These are phyloP conservation scores for Monosporascus ibericus DNA, from an alignment of 2,329 filamentous ascomycete species.

Conservation along the genomic window DNA sequence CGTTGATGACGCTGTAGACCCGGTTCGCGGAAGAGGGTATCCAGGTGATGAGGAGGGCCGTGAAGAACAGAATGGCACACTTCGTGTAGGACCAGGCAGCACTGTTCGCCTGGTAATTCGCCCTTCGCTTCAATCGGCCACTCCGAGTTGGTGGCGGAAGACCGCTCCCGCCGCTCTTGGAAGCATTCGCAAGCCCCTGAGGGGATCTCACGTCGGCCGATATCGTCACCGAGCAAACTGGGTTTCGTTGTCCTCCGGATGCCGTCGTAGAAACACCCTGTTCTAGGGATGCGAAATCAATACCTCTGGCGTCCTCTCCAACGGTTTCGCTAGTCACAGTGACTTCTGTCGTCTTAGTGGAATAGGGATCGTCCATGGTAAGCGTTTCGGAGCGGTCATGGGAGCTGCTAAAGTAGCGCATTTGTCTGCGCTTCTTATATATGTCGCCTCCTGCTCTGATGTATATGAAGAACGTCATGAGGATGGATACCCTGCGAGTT, in stretches of 20 bases:
- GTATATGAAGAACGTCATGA: constrained; percentile 59
- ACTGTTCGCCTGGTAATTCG: constrained; percentile 31
- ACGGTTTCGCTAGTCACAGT: constrained; percentile 50
- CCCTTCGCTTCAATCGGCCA: constrained; percentile 15
- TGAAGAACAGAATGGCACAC: constrained; percentile 65
- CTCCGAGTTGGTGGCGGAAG: constrained; percentile 6
- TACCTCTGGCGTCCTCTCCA: constrained; percentile 19
- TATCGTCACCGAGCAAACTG: constrained; percentile 46
- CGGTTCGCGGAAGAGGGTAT: constrained; percentile 73
- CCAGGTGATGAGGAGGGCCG: constrained; percentile 67
- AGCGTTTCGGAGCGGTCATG: constrained; percentile 33
- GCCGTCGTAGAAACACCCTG: constrained; percentile 15
- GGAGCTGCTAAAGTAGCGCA: constrained; percentile 47
- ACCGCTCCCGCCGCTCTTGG: constrained; percentile 1
- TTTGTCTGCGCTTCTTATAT: constrained; percentile 58
- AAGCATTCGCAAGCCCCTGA: constrained; percentile 17
- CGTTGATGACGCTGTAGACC: constrained; percentile 61
- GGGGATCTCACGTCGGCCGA: constrained; percentile 29
- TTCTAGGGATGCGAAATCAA: constrained; percentile 28
- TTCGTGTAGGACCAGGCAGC: constrained; percentile 66
- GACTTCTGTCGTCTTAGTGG: constrained; percentile 58
- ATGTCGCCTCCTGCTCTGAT: constrained; percentile 60
- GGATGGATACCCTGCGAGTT: constrained; percentile 49
- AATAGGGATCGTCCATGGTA: constrained; percentile 38
- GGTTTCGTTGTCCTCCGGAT: constrained; percentile 9